Evolutionary conservation across 2,329 filamentous ascomycete species (phyloP).

Genomic region (Pseudodiploospora longispora): DNA sequence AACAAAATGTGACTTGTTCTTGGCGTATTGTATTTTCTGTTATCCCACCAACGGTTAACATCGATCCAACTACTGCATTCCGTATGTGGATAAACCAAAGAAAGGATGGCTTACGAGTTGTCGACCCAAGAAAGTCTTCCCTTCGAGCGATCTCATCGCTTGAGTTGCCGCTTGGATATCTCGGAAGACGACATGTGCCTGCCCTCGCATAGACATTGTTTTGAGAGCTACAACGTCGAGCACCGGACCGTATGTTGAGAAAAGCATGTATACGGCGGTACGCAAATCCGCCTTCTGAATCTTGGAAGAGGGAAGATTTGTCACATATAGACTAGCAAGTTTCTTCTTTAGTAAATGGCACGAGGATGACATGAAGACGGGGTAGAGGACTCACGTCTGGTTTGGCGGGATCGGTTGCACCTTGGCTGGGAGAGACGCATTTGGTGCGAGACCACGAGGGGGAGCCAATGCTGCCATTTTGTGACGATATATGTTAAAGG

Average conservation of each 20-base stretch:
- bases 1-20: constrained; percentile 79
- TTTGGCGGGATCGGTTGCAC: constrained; percentile 56
- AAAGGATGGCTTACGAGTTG: constrained; percentile 58
- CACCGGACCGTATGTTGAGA: constrained; percentile 87
- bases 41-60: not conserved
- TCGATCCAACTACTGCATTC: not conserved
- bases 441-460: constrained; percentile 31
- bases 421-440: constrained; percentile 38
- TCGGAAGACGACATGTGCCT: constrained; percentile 86
- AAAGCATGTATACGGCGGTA: constrained; percentile 83
- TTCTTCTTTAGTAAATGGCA: not conserved
- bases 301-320: constrained; percentile 78
- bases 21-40: constrained; percentile 86
- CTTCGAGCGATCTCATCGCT: constrained; percentile 82
- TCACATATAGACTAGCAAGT: constrained; percentile 68
- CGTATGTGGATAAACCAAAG: not conserved
- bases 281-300: constrained; percentile 83
- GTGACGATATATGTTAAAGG: not conserved
- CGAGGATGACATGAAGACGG: constrained; percentile 2
- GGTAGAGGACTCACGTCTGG: constrained; percentile 55
- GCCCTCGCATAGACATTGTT: constrained; percentile 87
- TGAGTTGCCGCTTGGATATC: constrained; percentile 89
- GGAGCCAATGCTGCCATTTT: constrained; percentile 31
- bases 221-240: constrained; percentile 87
- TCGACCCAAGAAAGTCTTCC: constrained; percentile 75